phyloP scores from a whole-genome alignment of 2,329 filamentous ascomycete genomes.

The Coleophoma cylindrospora region DNA sequence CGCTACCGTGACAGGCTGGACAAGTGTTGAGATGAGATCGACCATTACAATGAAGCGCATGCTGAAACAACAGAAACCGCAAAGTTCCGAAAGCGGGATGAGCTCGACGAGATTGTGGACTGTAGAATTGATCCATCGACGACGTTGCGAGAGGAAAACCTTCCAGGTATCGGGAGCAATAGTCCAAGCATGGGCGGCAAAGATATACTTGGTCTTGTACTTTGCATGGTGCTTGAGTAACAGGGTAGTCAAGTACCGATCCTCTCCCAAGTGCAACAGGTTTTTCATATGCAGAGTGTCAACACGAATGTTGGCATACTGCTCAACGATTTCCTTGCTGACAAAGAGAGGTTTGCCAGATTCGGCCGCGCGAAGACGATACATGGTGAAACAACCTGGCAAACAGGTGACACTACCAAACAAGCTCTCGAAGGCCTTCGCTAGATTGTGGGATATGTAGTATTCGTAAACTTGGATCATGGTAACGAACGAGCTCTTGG shows the following conservation, averaged over 20 bases:
- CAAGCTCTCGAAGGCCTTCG: conserved; percentile 94
- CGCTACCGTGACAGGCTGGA: conserved; percentile 84
- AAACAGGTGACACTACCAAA: conserved; percentile 97
- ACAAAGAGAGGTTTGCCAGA: conserved; percentile 95
- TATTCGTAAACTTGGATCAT: conserved; percentile 99
- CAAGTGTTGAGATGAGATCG: conserved; percentile 84
- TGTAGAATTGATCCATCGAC: conserved; percentile 99
- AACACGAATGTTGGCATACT: conserved; percentile 88
- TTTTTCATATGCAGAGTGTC: conserved; percentile 99
- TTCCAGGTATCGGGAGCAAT: conserved; percentile 91
- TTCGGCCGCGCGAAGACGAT: conserved; percentile 90
- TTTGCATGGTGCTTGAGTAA: conserved; percentile 86
- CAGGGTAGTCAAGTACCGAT: conserved; percentile 93
- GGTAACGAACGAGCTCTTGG: conserved; percentile 87
- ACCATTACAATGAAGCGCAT: conserved; percentile 98
- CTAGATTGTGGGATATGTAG: conserved; percentile 96
- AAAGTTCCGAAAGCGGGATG: conserved; percentile 87
- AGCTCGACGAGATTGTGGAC: conserved; percentile 97
- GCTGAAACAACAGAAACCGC: conserved; percentile 99
- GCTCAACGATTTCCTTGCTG: conserved; percentile 82
- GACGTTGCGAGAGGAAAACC: conserved; percentile 95
- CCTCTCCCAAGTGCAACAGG: conserved; percentile 89
- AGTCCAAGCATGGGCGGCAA: conserved; percentile 89
- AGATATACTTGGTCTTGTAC: conserved; percentile 98
- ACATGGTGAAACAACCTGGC: conserved; percentile 99